Percentiles rank a stretch among this genome's conserved stretches.
These are phyloP conservation scores for Scenedesmus sp. DNA, from an alignment of 163 green algal species.

Conservation along the genomic window DNA sequence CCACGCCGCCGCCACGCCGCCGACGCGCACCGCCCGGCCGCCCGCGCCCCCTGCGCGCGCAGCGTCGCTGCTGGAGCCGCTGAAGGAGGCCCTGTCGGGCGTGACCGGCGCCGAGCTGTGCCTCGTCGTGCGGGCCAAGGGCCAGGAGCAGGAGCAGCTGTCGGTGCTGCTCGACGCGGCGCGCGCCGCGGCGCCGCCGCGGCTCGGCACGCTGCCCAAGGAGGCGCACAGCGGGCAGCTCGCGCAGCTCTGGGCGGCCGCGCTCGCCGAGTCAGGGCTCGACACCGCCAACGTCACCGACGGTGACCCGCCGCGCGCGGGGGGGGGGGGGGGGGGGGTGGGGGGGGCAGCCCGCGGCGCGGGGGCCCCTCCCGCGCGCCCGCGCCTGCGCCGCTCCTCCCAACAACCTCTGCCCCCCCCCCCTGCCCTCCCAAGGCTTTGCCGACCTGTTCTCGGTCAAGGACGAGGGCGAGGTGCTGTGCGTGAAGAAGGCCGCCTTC, in stretches of 20 bases:
- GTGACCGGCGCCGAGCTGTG: slow-evolving; percentile 65
- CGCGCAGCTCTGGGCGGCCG: slow-evolving; percentile 62
- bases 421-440: slow-evolving; percentile 54
- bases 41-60: no score
- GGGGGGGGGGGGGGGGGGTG: background rate
- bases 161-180: slow-evolving; percentile 7
- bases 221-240: slow-evolving; percentile 84
- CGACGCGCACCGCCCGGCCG: no score
- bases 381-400: background rate
- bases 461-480: slow-evolving; percentile 74
- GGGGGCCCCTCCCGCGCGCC: background rate
- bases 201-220: slow-evolving; percentile 72
- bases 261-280: slow-evolving; percentile 57
- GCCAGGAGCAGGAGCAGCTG: slow-evolving; percentile 88
- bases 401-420: background rate
- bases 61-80: slow-evolving; percentile 77
- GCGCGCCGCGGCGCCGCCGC: slow-evolving; percentile 13
- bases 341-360: background rate
- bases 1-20: background rate
- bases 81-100: slow-evolving; percentile 55
- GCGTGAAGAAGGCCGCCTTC: slow-evolving; percentile 86
- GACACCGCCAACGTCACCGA: slow-evolving; percentile 60
- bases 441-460: slow-evolving; percentile 77
- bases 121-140: slow-evolving; percentile 70
- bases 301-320: background rate